These are phyloP conservation scores for Nyctanthes arbortristis DNA, from an alignment of 257 asterid genomes.

Conservation along the genomic window DNA sequence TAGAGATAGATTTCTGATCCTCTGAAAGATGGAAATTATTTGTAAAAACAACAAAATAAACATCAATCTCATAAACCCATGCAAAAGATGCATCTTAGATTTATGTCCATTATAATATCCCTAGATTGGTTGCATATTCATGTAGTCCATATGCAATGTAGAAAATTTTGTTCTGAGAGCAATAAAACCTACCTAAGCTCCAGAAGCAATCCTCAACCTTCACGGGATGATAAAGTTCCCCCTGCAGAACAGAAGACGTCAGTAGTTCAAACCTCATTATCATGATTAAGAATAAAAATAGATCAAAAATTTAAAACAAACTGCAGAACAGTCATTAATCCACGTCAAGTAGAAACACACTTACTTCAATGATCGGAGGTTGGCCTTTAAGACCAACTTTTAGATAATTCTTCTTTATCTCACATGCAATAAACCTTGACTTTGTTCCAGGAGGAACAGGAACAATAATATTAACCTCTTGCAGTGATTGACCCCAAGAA, in stretches of 20 bases:
- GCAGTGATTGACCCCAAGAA: constrained; percentile 43
- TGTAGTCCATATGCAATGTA: background rate
- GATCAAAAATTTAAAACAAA: background rate
- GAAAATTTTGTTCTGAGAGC: background rate
- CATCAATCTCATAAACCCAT: too few species aligned
- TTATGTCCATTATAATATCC: background rate
- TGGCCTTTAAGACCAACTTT: constrained; percentile 68
- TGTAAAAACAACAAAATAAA: too few species aligned
- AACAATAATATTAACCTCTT: constrained; percentile 28
- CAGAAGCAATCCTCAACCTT: constrained; percentile 84
- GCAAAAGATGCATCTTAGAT: too few species aligned
- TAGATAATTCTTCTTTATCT: constrained; percentile 55
- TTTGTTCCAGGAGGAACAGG: constrained; percentile 61
- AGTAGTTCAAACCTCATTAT: background rate
- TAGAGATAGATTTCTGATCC: constrained; percentile 73
- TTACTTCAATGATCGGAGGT: constrained; percentile 52
- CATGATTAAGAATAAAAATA: background rate
- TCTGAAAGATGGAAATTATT: constrained; percentile 43
- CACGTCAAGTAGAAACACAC: background rate
- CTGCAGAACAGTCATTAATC: background rate
- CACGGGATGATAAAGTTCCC: constrained; percentile 60
- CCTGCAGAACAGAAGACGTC: constrained; percentile 43
- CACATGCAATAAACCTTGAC: constrained; percentile 45
- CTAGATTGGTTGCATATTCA: background rate
- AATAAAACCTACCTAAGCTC: constrained; percentile 64